Evolutionary conservation across 148 eudicot genomes (phyloP).

Genomic region (Arbutus unedo): DNA sequence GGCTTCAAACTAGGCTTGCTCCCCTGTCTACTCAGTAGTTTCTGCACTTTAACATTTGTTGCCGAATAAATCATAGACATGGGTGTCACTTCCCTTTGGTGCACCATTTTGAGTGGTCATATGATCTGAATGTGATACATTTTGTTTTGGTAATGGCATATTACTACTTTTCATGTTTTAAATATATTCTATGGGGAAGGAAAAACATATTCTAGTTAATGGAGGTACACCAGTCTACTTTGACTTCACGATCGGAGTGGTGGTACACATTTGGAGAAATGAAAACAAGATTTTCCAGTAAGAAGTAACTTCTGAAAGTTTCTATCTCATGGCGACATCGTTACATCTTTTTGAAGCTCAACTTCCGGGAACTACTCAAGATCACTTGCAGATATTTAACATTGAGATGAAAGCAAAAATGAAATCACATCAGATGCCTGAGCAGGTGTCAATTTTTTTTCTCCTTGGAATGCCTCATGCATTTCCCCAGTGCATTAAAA

Average conservation of each 20-base stretch:
- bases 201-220: not conserved
- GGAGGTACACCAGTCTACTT: not conserved
- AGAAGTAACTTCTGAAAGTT: not conserved
- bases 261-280: not conserved
- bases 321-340: conserved; percentile 15
- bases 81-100: conserved; percentile 1
- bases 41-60: not conserved
- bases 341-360: conserved; percentile 53
- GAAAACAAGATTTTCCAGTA: not conserved
- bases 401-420: conserved; percentile 82
- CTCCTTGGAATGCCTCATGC: not conserved
- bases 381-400: conserved; percentile 85
- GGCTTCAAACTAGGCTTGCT: not conserved
- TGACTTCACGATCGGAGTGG: not conserved
- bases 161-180: conserved; percentile 1
- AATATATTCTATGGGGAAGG: not conserved
- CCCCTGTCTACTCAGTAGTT: not conserved
- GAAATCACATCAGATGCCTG: conserved; percentile 94
- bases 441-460: conserved; percentile 50
- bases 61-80: not conserved
- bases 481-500: not conserved
- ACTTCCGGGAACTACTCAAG: conserved; percentile 90
- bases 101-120: not conserved
- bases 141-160: not conserved
- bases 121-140: not conserved